Conservation (phyloP, 345 rosid species). For the Salix purpurea region DNA sequence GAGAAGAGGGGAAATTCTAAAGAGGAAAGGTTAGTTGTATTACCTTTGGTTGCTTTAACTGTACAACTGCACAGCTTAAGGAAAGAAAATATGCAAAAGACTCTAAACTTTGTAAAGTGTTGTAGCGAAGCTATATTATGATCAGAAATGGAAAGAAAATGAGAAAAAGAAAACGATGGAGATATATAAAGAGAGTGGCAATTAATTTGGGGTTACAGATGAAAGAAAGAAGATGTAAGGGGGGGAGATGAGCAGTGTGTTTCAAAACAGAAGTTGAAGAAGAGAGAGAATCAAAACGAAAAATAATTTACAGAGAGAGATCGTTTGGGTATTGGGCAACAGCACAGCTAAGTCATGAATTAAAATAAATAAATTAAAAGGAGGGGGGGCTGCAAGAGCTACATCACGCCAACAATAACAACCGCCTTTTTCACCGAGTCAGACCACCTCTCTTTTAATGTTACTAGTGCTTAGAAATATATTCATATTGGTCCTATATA, state of each 20-base stretch:
- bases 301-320: background rate
- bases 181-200: background rate
- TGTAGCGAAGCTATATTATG: background rate
- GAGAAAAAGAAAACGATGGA: background rate
- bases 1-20: background rate
- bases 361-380: background rate
- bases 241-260: background rate
- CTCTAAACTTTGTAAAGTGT: background rate
- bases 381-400: background rate
- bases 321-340: slow-evolving; percentile 1
- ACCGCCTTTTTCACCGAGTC: background rate
- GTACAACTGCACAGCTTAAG: slow-evolving; percentile 20
- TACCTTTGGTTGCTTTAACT: slow-evolving; percentile 11
- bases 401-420: background rate
- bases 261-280: background rate
- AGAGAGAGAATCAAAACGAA: slow-evolving; percentile 15
- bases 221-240: background rate
- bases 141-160: background rate
- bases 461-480: background rate
- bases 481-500: background rate
- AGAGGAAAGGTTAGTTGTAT: background rate
- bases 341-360: too few species aligned
- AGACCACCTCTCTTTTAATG: background rate
- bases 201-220: background rate
- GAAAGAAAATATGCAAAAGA: background rate